These are phyloP conservation scores for Pilaira anomala DNA, from an alignment of 192 early-diverging fungal species.

Conservation along the genomic window DNA sequence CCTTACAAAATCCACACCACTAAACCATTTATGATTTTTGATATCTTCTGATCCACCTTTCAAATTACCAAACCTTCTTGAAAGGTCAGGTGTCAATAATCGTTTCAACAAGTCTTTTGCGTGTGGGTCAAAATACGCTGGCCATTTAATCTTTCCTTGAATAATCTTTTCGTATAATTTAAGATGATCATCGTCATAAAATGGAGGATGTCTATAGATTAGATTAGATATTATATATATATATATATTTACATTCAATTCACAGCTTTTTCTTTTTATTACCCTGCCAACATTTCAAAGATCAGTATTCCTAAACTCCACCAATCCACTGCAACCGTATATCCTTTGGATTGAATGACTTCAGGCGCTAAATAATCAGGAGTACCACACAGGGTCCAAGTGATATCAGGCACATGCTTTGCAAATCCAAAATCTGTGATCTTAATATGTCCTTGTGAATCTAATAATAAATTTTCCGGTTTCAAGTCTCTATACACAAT, in stretches of 20 bases:
- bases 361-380: constrained; percentile 95
- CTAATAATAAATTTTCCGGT: constrained; percentile 85
- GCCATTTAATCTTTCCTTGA: constrained; percentile 83
- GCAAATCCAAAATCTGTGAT: constrained; percentile 98
- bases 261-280: constrained; percentile 17
- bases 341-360: constrained; percentile 95
- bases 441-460: constrained; percentile 88
- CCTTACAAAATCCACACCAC: constrained; percentile 65
- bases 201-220: constrained; percentile 73
- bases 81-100: constrained; percentile 84
- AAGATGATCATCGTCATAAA: constrained; percentile 95
- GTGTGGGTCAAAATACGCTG: constrained; percentile 73
- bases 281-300: constrained; percentile 96
- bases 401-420: constrained; percentile 63
- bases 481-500: constrained; percentile 97
- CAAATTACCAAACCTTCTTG: constrained; percentile 90
- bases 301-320: constrained; percentile 97
- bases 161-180: constrained; percentile 98
- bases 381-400: constrained; percentile 97
- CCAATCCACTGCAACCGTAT: constrained; percentile 97
- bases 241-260: neutral
- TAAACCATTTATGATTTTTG: constrained; percentile 91
- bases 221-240: neutral
- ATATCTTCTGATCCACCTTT: constrained; percentile 86
- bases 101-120: constrained; percentile 89